Evolutionary conservation across 805 yeast species (phyloP).

Genomic region (Saturnispora hagleri): DNA sequence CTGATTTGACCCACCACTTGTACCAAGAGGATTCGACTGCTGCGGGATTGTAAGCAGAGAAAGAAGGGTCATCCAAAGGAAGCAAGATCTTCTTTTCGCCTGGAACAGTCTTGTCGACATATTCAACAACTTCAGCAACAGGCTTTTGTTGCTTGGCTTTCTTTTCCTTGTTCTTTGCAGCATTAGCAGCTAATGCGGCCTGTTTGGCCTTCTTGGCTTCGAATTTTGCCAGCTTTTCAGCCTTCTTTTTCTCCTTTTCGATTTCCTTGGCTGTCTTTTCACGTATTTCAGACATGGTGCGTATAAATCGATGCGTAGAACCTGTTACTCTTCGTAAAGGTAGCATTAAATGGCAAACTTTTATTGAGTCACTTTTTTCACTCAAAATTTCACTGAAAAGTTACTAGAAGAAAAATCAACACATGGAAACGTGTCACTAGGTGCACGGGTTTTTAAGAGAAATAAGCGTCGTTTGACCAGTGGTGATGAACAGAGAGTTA

Average conservation of each 20-base stretch:
- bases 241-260: conserved; percentile 54
- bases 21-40: conserved; percentile 97
- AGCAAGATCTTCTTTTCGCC: conserved; percentile 89
- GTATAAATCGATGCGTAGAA: background rate
- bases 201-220: conserved; percentile 75
- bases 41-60: conserved; percentile 88
- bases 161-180: conserved; percentile 36
- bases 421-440: background rate
- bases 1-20: conserved; percentile 90
- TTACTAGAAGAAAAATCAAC: background rate
- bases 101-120: conserved; percentile 68
- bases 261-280: conserved; percentile 59
- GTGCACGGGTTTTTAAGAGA: background rate
- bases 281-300: conserved; percentile 12
- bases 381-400: background rate
- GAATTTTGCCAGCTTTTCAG: conserved; percentile 51
- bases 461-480: background rate
- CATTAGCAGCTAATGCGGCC: conserved; percentile 44
- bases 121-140: conserved; percentile 73
- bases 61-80: conserved; percentile 84
- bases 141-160: conserved; percentile 65
- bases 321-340: conserved; percentile 5
- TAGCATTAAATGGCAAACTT: conserved; percentile 4
- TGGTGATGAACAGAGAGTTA: background rate
- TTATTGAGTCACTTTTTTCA: conserved; percentile 6